These are phyloP conservation scores for Solanum habrochaites DNA, from an alignment of 257 asterid species.

Conservation along the genomic window DNA sequence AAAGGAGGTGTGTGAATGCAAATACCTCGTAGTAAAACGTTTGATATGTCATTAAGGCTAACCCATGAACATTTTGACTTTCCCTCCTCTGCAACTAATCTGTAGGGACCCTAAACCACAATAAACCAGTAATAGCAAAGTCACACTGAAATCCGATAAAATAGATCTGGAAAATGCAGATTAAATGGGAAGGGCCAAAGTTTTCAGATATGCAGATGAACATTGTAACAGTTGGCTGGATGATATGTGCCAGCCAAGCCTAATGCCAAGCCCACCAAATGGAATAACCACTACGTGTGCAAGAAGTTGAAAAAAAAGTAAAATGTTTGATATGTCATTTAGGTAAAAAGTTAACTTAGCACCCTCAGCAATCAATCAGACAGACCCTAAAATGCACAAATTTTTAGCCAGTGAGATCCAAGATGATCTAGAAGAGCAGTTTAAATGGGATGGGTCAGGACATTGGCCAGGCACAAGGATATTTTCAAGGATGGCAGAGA, in stretches of 20 bases:
- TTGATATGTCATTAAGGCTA: conserved; percentile 85
- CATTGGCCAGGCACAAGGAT: not conserved
- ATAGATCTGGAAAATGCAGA: not conserved
- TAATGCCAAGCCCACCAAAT: not conserved
- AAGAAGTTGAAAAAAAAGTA: not conserved
- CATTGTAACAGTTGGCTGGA: not conserved
- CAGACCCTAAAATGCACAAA: not conserved
- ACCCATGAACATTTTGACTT: conserved; percentile 93
- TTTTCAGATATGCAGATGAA: not conserved
- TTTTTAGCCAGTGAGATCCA: not conserved
- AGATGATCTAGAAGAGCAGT: not conserved
- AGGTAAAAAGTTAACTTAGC: not conserved
- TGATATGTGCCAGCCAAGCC: not conserved
- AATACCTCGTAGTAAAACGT: conserved; percentile 76
- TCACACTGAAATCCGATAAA: not conserved
- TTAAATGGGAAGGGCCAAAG: not conserved
- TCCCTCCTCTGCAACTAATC: conserved; percentile 96
- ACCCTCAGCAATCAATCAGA: not conserved
- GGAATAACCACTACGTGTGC: not conserved
- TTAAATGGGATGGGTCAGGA: not conserved
- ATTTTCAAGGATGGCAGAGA: not conserved
- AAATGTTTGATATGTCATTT: not conserved
- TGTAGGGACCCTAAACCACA: conserved; percentile 75
- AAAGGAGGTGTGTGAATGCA: not conserved
- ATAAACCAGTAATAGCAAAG: conserved; percentile 8